phyloP scores from a whole-genome alignment of 495 filamentous ascomycete genomes.

The Lichina pygmaea region DNA sequence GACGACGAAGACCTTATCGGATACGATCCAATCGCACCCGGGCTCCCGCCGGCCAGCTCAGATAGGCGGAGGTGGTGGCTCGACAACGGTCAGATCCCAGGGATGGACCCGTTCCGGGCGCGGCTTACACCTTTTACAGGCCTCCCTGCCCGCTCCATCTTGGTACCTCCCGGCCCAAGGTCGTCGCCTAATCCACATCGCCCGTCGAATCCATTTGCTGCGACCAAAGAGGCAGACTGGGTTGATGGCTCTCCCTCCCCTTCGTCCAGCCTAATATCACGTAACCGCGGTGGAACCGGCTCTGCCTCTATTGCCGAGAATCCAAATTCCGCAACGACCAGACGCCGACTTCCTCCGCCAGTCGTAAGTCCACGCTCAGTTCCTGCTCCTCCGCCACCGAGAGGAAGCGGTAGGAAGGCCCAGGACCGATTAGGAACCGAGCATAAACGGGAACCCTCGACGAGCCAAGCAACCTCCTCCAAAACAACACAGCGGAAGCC shows the following conservation, averaged over 20 bases:
- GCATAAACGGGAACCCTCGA: neutral
- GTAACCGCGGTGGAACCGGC: neutral
- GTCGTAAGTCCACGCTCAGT: no score
- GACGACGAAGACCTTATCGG: slow-evolving; percentile 46
- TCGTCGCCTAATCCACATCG: slow-evolving; percentile 41
- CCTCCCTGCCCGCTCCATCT: slow-evolving; percentile 41
- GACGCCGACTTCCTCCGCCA: no score
- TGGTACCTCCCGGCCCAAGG: slow-evolving; percentile 33
- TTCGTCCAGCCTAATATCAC: neutral
- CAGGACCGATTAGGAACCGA: neutral
- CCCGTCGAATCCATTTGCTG: slow-evolving; percentile 56
- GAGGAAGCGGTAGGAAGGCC: neutral
- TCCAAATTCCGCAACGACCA: no score
- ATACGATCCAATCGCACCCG: slow-evolving; percentile 50
- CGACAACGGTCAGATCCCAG: slow-evolving; percentile 30
- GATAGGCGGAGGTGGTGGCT: slow-evolving; percentile 89
- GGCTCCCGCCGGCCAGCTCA: slow-evolving; percentile 69
- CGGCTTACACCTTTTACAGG: slow-evolving; percentile 14
- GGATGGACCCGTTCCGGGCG: neutral
- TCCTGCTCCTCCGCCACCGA: neutral
- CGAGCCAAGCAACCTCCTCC: neutral
- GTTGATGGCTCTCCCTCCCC: slow-evolving; percentile 9
- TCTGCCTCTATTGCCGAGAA: neutral
- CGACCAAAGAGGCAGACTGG: slow-evolving; percentile 53
- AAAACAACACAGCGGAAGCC: neutral